Conservation (phyloP, 2,329 filamentous ascomycete species). For the Neonectria neomacrospora region DNA sequence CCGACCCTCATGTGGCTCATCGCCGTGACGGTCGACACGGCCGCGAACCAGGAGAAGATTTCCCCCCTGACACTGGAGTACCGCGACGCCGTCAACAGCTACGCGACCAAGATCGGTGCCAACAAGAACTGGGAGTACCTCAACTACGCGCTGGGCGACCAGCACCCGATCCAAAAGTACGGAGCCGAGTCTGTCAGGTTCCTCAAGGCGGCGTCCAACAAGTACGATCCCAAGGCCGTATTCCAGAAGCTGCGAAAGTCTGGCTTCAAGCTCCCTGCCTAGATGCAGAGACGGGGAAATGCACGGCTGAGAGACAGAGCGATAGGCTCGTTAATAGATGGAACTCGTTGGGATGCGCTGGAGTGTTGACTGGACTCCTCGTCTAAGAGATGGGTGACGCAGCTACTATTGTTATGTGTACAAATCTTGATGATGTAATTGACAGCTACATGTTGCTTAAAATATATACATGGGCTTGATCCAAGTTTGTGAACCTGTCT, state of each 20-base stretch:
- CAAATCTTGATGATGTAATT: neutral
- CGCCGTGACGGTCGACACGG: slow-evolving; percentile 53
- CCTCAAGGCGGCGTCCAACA: slow-evolving; percentile 43
- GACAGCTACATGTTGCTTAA: neutral
- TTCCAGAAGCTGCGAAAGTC: slow-evolving; percentile 48
- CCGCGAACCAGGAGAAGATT: slow-evolving; percentile 48
- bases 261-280: slow-evolving; percentile 44
- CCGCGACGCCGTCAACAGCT: slow-evolving; percentile 39
- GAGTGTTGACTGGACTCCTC: neutral
- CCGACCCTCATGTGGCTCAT: slow-evolving; percentile 52
- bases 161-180: slow-evolving; percentile 53
- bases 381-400: neutral
- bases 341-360: neutral
- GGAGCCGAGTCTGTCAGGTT: slow-evolving; percentile 49
- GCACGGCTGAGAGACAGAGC: neutral
- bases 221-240: slow-evolving; percentile 50
- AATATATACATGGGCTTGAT: no score
- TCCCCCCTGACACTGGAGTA: slow-evolving; percentile 44
- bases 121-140: slow-evolving; percentile 53
- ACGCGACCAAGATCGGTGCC: slow-evolving; percentile 42
- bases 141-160: slow-evolving; percentile 55
- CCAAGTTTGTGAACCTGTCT: no score
- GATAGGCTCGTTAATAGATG: neutral
- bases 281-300: neutral
- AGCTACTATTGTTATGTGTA: neutral